Evolutionary conservation across 768 basidiomycete genomes (phyloP).

Genomic region (Lactifluus rugatus): DNA sequence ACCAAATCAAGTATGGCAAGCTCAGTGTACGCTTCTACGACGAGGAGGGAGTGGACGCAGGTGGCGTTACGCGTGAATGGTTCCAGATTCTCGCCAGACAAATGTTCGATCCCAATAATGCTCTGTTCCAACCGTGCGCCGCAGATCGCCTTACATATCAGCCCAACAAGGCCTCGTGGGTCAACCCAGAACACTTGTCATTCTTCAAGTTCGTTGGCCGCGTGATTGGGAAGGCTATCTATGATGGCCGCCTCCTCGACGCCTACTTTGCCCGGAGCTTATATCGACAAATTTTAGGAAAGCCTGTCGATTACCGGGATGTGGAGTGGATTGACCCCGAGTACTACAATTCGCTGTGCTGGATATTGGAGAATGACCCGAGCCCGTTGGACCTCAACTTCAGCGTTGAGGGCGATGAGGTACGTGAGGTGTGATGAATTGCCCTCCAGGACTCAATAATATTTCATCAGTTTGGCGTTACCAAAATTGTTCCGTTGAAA

Average conservation of each 20-base stretch:
- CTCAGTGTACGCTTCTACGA: slow-evolving; percentile 93
- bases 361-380: slow-evolving; percentile 97
- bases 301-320: slow-evolving; percentile 90
- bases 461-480: slow-evolving; percentile 69
- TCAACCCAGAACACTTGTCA: slow-evolving; percentile 90
- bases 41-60: slow-evolving; percentile 97
- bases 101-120: slow-evolving; percentile 99
- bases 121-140: slow-evolving; percentile 95
- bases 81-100: slow-evolving; percentile 96
- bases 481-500: slow-evolving; percentile 80
- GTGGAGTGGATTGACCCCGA: slow-evolving; percentile 98
- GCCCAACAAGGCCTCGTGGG: slow-evolving; percentile 86
- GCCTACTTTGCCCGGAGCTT: slow-evolving; percentile 96
- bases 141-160: slow-evolving; percentile 94
- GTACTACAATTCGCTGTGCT: slow-evolving; percentile 95
- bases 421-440: slow-evolving; percentile 27
- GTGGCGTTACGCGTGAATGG: slow-evolving; percentile 97
- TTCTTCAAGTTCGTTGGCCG: slow-evolving; percentile 99
- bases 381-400: slow-evolving; percentile 82
- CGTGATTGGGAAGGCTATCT: slow-evolving; percentile 95
- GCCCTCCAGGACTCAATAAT: neutral
- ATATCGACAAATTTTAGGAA: slow-evolving; percentile 90
- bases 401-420: slow-evolving; percentile 94
- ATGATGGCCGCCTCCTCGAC: slow-evolving; percentile 90
- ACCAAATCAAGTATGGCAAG: slow-evolving; percentile 97